Percentiles rank a stretch among this genome's conserved stretches.
Evolutionary conservation across 202 grass and related monocot species (phyloP).

Genomic region (Setaria viridis): DNA sequence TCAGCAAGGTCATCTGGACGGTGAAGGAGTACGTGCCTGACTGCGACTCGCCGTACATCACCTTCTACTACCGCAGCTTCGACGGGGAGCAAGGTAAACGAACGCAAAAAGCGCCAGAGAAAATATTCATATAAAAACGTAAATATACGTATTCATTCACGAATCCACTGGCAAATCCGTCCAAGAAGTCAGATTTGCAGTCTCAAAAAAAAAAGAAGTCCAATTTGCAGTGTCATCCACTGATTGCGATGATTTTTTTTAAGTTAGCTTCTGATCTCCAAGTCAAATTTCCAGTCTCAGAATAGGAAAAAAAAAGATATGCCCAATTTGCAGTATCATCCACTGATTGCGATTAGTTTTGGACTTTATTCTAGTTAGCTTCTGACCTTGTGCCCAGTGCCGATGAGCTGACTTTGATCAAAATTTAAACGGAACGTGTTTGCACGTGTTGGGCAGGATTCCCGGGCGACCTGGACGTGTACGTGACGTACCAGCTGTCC

Average conservation of each 20-base stretch:
- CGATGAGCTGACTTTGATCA: not conserved
- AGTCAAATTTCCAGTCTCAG: not conserved
- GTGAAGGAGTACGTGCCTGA: slow-evolving; percentile 50
- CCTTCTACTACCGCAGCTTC: slow-evolving; percentile 61
- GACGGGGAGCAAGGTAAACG: slow-evolving; percentile 59
- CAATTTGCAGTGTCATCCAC: not conserved
- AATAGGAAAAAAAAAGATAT: not conserved
- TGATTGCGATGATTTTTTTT: no score
- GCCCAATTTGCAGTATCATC: not conserved
- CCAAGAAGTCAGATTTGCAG: not conserved
- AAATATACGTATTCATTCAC: not conserved
- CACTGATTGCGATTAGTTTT: not conserved
- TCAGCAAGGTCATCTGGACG: slow-evolving; percentile 63
- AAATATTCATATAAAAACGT: no score
- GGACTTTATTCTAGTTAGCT: not conserved
- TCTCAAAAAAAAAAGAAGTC: no score
- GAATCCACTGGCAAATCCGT: not conserved
- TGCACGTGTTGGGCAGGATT: slow-evolving; percentile 36
- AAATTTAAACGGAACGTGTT: not conserved
- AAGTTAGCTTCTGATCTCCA: not conserved
- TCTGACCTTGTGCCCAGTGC: not conserved
- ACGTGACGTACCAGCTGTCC: slow-evolving; percentile 62
- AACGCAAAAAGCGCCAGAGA: not conserved
- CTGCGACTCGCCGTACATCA: slow-evolving; percentile 56
- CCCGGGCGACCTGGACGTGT: slow-evolving; percentile 63